These are phyloP conservation scores for Moesziomyces sp. DNA, from an alignment of 1,284 basidiomycete genomes.

Conservation along the genomic window DNA sequence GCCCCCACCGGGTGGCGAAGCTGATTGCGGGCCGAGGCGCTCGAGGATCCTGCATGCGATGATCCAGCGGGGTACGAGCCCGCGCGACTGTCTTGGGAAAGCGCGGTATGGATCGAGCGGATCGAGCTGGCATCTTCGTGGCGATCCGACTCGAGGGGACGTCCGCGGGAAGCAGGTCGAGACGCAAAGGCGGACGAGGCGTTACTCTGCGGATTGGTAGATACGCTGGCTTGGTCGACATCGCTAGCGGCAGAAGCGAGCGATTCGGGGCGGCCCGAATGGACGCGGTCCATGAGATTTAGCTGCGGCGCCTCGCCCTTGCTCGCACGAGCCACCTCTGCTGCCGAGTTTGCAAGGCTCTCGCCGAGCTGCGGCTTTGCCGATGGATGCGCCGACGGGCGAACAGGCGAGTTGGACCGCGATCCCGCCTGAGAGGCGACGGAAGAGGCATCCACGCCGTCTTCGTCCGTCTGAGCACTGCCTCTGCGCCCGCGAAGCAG, in stretches of 20 bases:
- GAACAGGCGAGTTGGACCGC: conserved; percentile 54
- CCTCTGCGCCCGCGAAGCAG: conserved; percentile 27
- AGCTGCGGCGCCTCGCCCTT: conserved; percentile 30
- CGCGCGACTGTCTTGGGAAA: conserved; percentile 55
- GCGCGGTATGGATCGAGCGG: conserved; percentile 47
- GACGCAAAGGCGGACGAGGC: conserved; percentile 39
- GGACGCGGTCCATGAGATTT: conserved; percentile 39
- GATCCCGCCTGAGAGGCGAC: conserved; percentile 65
- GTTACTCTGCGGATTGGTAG: conserved; percentile 42
- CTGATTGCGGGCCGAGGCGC: conserved; percentile 20
- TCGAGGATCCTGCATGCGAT: conserved; percentile 46
- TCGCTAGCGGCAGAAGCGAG: conserved; percentile 35
- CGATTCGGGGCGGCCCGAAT: conserved; percentile 37
- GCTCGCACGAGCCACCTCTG: conserved; percentile 20
- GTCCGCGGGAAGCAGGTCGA: conserved; percentile 28
- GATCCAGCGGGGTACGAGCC: conserved; percentile 49
- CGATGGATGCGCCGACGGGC: conserved; percentile 10
- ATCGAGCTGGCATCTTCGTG: conserved; percentile 40
- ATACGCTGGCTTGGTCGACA: conserved; percentile 40
- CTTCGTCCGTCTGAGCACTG: conserved; percentile 37
- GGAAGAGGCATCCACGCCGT: conserved; percentile 57
- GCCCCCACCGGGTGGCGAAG: conserved; percentile 24
- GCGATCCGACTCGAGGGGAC: conserved; percentile 20
- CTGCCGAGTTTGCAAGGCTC: conserved; percentile 18
- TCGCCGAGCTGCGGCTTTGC: conserved; percentile 14